These are phyloP conservation scores for Saturnispora hagleri DNA, from an alignment of 805 yeast genomes.

Conservation along the genomic window DNA sequence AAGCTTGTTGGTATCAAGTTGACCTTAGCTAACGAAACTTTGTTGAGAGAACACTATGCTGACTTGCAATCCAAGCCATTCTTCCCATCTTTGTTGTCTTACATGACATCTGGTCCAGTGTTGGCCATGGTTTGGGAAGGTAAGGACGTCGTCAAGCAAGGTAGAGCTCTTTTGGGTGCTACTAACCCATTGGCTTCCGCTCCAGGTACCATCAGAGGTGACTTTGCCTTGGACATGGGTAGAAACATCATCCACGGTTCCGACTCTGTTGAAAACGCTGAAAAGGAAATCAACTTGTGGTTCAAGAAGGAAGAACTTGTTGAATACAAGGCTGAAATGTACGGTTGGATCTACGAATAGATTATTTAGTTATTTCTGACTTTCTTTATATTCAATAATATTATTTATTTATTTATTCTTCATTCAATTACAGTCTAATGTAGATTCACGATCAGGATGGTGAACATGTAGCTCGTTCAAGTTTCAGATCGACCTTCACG, in stretches of 20 bases:
- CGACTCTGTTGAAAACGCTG: constrained; percentile 96
- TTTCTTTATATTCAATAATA: neutral
- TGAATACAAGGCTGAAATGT: constrained; percentile 78
- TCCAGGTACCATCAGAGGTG: constrained; percentile 99
- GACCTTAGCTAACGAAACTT: constrained; percentile 74
- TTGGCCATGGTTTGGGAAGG: constrained; percentile 99
- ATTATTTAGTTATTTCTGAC: constrained; percentile 4
- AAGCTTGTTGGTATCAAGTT: constrained; percentile 94
- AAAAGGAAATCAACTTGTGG: constrained; percentile 95
- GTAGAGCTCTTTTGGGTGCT: constrained; percentile 96
- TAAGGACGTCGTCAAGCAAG: constrained; percentile 98
- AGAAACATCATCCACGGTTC: constrained; percentile 99
- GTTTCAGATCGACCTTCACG: neutral
- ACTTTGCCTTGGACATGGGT: constrained; percentile 96
- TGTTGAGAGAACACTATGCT: constrained; percentile 88
- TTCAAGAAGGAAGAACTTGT: constrained; percentile 95
- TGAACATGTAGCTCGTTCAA: no score
- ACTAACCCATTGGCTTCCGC: constrained; percentile 96
- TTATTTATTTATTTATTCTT: neutral
- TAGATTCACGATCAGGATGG: no score
- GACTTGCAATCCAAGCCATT: constrained; percentile 95
- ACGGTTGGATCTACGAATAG: constrained; percentile 93
- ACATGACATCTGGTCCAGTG: constrained; percentile 98
- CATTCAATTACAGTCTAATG: neutral
- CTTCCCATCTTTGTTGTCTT: constrained; percentile 92